A percentile compares a stretch with the other conserved stretches of the same genome.
phyloP scores from a whole-genome alignment of 768 basidiomycete genomes.

The Russula sp. region DNA sequence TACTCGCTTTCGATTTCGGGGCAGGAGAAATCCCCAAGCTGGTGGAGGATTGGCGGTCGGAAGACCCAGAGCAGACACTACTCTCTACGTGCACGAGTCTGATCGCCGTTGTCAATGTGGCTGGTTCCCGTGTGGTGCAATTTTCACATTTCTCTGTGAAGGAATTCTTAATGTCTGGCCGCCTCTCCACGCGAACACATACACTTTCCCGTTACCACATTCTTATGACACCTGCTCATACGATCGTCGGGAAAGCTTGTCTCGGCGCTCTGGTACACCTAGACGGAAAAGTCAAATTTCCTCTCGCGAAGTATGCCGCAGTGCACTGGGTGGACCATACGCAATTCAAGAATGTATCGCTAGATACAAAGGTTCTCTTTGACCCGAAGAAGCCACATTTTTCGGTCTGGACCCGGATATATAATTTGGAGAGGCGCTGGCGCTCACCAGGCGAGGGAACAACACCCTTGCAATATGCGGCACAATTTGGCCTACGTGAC shows the following conservation, averaged over 20 bases:
- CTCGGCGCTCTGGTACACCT: neutral
- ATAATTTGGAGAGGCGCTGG: neutral
- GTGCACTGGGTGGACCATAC: neutral
- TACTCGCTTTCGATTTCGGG: neutral
- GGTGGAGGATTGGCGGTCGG: neutral
- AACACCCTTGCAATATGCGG: too few species aligned
- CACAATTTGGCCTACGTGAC: too few species aligned
- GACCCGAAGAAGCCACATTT: neutral
- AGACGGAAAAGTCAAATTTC: neutral
- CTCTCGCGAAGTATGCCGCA: neutral
- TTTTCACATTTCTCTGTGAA: neutral
- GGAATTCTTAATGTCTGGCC: neutral
- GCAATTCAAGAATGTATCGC: neutral
- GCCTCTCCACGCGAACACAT: neutral
- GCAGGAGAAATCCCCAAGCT: neutral
- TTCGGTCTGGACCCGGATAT: neutral
- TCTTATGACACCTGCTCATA: neutral
- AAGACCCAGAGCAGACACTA: neutral
- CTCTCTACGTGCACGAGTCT: neutral
- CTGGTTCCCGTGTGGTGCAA: neutral
- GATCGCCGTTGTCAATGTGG: neutral
- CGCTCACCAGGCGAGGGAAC: neutral
- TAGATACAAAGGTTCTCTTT: neutral
- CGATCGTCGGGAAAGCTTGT: neutral
- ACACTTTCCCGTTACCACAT: neutral